Conservation (phyloP, 768 basidiomycete genomes). For the Tephrocybe rancida region DNA sequence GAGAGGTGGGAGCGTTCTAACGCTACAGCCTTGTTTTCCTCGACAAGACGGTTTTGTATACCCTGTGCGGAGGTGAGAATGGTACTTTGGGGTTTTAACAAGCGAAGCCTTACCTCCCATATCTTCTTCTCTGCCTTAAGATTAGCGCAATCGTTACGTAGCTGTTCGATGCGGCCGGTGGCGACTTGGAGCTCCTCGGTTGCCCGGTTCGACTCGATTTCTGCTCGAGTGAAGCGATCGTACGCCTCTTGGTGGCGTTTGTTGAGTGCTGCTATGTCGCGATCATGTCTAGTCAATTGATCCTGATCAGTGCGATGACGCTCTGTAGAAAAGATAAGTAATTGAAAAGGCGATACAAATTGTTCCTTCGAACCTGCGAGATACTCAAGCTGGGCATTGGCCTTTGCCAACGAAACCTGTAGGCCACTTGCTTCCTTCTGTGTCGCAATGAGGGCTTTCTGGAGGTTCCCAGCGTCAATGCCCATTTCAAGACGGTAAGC, state of each 20-base stretch:
- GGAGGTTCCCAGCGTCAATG: constrained; percentile 67
- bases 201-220: constrained; percentile 73
- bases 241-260: constrained; percentile 74
- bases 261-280: constrained; percentile 65
- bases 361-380: constrained; percentile 58
- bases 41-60: constrained; percentile 76
- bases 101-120: constrained; percentile 70
- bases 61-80: constrained; percentile 45
- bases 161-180: constrained; percentile 66
- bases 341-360: constrained; percentile 1
- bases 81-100: neutral
- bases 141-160: constrained; percentile 85
- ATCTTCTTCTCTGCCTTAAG: constrained; percentile 92
- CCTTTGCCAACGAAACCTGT: constrained; percentile 74
- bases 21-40: constrained; percentile 81
- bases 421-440: constrained; percentile 71
- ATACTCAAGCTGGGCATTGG: constrained; percentile 80
- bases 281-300: constrained; percentile 59
- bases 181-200: constrained; percentile 65
- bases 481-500: constrained; percentile 81
- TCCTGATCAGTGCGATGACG: constrained; percentile 75
- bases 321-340: constrained; percentile 41
- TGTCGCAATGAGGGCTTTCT: constrained; percentile 67
- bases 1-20: constrained; percentile 84
- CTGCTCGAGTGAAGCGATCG: constrained; percentile 72